Conservation (phyloP, 177 flowering plant species). For the Vitis hybrid region DNA sequence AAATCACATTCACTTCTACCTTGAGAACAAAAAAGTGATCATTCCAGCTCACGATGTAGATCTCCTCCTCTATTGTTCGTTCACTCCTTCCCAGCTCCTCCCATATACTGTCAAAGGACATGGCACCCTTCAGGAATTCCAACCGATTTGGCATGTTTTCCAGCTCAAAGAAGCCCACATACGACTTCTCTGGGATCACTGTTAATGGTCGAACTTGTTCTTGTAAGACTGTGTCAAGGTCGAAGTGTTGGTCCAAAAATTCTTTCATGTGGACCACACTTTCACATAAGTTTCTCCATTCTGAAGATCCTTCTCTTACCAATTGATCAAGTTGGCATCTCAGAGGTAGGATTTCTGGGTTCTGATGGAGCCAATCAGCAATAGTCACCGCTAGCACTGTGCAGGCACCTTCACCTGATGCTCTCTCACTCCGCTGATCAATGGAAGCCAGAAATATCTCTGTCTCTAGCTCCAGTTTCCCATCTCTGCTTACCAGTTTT, state of each 20-base stretch:
- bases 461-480: conserved; percentile 21
- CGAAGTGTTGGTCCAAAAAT: conserved; percentile 30
- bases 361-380: conserved; percentile 32
- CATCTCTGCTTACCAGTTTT: conserved; percentile 28
- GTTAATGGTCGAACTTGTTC: conserved; percentile 21
- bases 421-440: conserved; percentile 32
- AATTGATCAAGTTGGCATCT: conserved; percentile 22
- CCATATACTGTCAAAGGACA: conserved; percentile 34
- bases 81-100: conserved; percentile 13
- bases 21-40: conserved; percentile 29
- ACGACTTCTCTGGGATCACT: conserved; percentile 24
- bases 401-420: conserved; percentile 30
- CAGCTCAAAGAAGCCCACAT: conserved; percentile 27
- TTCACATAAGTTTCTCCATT: conserved; percentile 34
- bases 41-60: conserved; percentile 27
- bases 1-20: conserved; percentile 19
- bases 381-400: conserved; percentile 26
- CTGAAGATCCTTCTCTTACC: conserved; percentile 28
- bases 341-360: conserved; percentile 22
- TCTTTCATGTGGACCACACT: conserved; percentile 10
- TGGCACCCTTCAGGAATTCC: conserved; percentile 23
- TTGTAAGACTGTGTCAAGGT: conserved; percentile 28
- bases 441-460: conserved; percentile 26
- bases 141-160: conserved; percentile 9
- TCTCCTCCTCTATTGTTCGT: conserved; percentile 1